These are phyloP conservation scores for Penicillium manginii DNA, from an alignment of 495 filamentous ascomycete species.

Conservation along the genomic window DNA sequence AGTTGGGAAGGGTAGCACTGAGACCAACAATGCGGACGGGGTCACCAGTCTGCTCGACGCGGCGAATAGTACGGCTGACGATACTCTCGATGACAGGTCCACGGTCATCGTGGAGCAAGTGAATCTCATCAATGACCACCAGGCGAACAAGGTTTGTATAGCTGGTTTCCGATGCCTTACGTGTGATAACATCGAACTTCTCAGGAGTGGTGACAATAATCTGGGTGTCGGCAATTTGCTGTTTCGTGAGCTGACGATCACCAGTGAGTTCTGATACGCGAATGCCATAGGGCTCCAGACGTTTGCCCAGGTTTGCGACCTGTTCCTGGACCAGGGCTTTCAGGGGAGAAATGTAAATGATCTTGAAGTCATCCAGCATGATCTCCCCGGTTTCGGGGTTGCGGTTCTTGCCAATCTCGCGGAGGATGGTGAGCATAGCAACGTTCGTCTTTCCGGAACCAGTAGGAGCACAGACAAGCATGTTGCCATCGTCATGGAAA, in stretches of 20 bases:
- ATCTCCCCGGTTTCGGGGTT: conserved; percentile 87
- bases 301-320: conserved; percentile 93
- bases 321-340: conserved; percentile 97
- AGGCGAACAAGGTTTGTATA: conserved; percentile 96
- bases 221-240: conserved; percentile 96
- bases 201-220: conserved; percentile 98
- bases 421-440: conserved; percentile 93
- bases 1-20: conserved; percentile 95
- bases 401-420: conserved; percentile 95
- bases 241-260: conserved; percentile 97
- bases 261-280: conserved; percentile 92
- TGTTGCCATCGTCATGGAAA: conserved; percentile 93
- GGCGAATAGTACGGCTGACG: conserved; percentile 90
- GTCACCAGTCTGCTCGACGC: conserved; percentile 90
- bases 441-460: conserved; percentile 99
- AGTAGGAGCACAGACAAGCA: conserved; percentile 96
- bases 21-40: conserved; percentile 89
- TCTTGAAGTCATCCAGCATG: conserved; percentile 94
- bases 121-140: conserved; percentile 97
- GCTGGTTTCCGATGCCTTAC: conserved; percentile 94
- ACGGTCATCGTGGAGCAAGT: conserved; percentile 95
- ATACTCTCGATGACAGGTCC: conserved; percentile 97
- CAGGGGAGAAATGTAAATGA: conserved; percentile 96
- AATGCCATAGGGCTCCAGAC: conserved; percentile 89
- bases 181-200: conserved; percentile 99